Conservation (phyloP, 768 basidiomycete species). For the Pholiota molesta region DNA sequence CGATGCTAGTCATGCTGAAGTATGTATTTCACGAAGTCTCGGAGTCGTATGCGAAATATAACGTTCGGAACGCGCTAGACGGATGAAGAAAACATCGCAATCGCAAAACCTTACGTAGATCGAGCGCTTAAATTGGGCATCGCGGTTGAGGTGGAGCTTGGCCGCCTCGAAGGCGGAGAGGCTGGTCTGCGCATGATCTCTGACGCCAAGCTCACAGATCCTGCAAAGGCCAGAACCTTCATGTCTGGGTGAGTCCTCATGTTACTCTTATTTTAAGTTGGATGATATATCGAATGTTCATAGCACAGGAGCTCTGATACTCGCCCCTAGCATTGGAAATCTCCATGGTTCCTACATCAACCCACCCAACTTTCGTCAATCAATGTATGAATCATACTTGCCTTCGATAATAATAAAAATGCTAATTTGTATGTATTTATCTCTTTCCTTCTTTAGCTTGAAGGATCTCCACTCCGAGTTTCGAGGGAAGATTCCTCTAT, state of each 20-base stretch:
- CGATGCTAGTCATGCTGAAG: constrained; percentile 51
- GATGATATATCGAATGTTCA: not conserved
- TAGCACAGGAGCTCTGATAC: constrained; percentile 46
- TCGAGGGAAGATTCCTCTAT: constrained; percentile 37
- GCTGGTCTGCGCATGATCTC: constrained; percentile 50
- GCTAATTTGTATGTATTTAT: not conserved
- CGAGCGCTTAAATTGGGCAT: constrained; percentile 42
- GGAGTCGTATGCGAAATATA: not conserved
- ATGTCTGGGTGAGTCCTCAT: constrained; percentile 36
- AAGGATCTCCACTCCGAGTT: constrained; percentile 38
- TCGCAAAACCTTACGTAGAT: constrained; percentile 47
- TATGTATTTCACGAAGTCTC: constrained; percentile 9
- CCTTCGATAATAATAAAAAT: not conserved
- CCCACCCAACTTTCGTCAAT: constrained; percentile 47
- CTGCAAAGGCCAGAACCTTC: constrained; percentile 43
- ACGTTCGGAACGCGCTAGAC: constrained; percentile 30
- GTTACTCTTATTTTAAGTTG: not conserved
- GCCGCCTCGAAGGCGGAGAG: constrained; percentile 50
- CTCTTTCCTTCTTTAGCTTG: constrained; percentile 30
- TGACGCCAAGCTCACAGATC: constrained; percentile 49
- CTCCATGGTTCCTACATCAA: constrained; percentile 48
- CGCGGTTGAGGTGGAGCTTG: constrained; percentile 50
- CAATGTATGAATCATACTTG: constrained; percentile 34
- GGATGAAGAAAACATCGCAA: constrained; percentile 48
- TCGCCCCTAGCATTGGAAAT: constrained; percentile 52